A percentile compares a stretch with the other conserved stretches of the same genome.
These are phyloP conservation scores for Trichoderma pleuroti DNA, from an alignment of 2,329 filamentous ascomycete genomes.

Conservation along the genomic window DNA sequence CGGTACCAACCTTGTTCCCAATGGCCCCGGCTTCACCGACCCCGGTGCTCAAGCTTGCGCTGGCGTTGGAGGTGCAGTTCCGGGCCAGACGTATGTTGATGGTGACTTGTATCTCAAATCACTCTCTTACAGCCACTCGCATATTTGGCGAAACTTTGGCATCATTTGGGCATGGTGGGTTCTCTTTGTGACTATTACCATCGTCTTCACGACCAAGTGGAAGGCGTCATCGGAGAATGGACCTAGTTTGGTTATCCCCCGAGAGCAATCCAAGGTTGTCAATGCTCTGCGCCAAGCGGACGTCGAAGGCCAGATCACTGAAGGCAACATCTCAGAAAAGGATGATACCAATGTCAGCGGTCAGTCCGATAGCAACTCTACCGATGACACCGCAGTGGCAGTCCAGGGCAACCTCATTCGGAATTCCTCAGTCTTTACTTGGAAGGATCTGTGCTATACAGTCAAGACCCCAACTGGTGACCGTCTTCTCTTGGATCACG, in stretches of 20 bases:
- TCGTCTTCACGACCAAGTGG: constrained; percentile 57
- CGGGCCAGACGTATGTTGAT: constrained; percentile 46
- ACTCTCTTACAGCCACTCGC: constrained; percentile 49
- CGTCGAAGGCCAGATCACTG: constrained; percentile 46
- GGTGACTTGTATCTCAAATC: constrained; percentile 58
- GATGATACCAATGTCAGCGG: constrained; percentile 6
- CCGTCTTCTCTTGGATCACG: constrained; percentile 70
- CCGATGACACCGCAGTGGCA: constrained; percentile 24
- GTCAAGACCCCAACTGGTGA: constrained; percentile 60
- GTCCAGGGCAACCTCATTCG: constrained; percentile 43
- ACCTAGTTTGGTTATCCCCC: constrained; percentile 57
- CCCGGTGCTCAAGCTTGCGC: constrained; percentile 49
- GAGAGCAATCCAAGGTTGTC: constrained; percentile 49
- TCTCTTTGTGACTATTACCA: constrained; percentile 55
- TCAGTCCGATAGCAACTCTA: constrained; percentile 4
- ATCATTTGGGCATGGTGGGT: constrained; percentile 62
- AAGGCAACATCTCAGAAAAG: constrained; percentile 37
- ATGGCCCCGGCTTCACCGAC: constrained; percentile 46
- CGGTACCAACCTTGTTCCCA: constrained; percentile 48
- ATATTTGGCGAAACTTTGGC: constrained; percentile 60
- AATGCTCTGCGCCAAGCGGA: constrained; percentile 36
- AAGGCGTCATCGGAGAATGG: constrained; percentile 49
- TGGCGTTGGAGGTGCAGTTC: constrained; percentile 53
- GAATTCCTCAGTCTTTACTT: constrained; percentile 69
- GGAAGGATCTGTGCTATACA: constrained; percentile 68